Evolutionary conservation across 306 rosid species (phyloP).

Genomic region (Mucuna pruriens): DNA sequence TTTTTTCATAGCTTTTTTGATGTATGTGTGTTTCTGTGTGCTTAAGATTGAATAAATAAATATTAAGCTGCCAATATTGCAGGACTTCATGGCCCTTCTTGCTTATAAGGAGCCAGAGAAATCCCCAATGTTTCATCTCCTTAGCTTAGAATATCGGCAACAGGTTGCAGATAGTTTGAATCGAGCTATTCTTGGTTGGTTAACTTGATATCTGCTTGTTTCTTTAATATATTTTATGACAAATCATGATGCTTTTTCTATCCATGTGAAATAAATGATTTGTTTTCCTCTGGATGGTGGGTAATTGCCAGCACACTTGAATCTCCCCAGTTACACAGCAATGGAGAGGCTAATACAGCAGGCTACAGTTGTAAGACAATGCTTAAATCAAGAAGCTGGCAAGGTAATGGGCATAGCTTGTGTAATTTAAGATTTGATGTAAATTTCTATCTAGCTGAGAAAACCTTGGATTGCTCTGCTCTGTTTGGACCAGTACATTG

Average conservation of each 20-base stretch:
- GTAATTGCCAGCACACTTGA: constrained; percentile 67
- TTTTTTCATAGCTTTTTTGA: background rate
- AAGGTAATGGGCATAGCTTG: constrained; percentile 58
- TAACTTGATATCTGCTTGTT: constrained; percentile 29
- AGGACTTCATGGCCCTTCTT: constrained; percentile 90
- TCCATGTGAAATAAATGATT: background rate
- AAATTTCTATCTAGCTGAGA: constrained; percentile 17
- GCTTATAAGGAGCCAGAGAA: constrained; percentile 94
- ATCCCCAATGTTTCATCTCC: constrained; percentile 89
- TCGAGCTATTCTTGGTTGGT: constrained; percentile 85
- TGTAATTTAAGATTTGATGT: background rate
- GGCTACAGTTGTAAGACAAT: constrained; percentile 76
- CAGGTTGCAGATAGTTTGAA: constrained; percentile 80
- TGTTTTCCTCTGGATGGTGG: constrained; percentile 24
- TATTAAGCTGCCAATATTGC: constrained; percentile 31
- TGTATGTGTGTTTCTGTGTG: background rate
- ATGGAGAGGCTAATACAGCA: constrained; percentile 92
- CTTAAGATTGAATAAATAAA: background rate
- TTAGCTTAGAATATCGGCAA: constrained; percentile 75
- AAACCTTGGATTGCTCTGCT: constrained; percentile 9
- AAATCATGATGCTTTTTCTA: constrained; percentile 15
- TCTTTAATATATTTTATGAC: constrained; percentile 2
- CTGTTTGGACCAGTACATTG: background rate
- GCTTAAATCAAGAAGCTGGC: constrained; percentile 65
- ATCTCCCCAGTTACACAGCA: constrained; percentile 74